Conservation (phyloP, 169 alveolate species). For the Eimeria sp. region DNA sequence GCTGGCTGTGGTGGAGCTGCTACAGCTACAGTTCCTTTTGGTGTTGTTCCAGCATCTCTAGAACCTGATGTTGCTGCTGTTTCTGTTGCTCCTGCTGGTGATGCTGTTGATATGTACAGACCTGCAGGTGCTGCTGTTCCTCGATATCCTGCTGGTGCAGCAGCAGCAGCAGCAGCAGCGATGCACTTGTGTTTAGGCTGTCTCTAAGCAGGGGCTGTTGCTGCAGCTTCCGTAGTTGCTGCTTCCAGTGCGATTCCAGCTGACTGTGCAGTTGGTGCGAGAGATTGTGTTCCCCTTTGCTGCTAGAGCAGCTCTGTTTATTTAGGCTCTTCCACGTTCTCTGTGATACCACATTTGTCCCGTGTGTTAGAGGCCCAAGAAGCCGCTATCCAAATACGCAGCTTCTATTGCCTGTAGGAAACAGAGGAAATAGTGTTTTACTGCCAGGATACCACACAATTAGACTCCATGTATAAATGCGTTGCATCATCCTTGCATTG, state of each 20-base stretch:
- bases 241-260: no score
- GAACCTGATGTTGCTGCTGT: background rate
- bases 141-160: background rate
- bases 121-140: background rate
- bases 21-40: background rate
- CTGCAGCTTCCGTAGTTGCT: no score
- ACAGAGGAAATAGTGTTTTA: no score
- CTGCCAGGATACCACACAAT: no score
- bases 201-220: no score
- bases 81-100: background rate
- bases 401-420: background rate
- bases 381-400: background rate
- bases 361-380: background rate
- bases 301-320: no score
- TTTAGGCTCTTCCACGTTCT: background rate
- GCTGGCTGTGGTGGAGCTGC: background rate
- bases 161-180: no score
- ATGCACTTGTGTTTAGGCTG: no score
- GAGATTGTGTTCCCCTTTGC: no score
- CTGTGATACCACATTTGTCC: no score
- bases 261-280: no score
- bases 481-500: no score
- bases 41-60: background rate
- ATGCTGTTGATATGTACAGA: background rate
- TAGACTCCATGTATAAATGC: background rate